These are phyloP conservation scores for Didymella pinodella DNA, from an alignment of 2,329 filamentous ascomycete genomes.

Conservation along the genomic window DNA sequence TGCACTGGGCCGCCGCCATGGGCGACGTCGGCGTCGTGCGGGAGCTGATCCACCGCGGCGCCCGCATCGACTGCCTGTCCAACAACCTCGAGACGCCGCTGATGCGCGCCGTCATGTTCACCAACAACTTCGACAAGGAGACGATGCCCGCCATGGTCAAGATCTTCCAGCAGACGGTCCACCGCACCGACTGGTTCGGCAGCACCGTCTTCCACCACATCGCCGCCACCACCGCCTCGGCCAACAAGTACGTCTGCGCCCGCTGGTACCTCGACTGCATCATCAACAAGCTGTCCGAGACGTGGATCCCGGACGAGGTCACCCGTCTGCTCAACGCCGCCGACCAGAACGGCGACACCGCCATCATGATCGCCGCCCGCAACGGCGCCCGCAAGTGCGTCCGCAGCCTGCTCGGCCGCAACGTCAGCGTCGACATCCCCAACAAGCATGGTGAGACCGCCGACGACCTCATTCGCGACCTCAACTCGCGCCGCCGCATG, in stretches of 20 bases:
- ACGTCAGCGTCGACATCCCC: constrained; percentile 81
- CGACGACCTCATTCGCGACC: constrained; percentile 78
- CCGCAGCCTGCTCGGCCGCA: constrained; percentile 73
- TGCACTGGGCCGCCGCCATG: constrained; percentile 98
- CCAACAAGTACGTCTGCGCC: constrained; percentile 86
- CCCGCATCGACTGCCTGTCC: constrained; percentile 73
- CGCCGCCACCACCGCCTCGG: constrained; percentile 83
- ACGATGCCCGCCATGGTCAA: constrained; percentile 86
- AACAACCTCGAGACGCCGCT: constrained; percentile 80
- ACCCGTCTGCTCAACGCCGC: constrained; percentile 81
- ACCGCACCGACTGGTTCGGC: constrained; percentile 78
- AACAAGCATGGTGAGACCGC: constrained; percentile 85
- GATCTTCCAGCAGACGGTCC: constrained; percentile 82
- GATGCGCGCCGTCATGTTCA: constrained; percentile 94
- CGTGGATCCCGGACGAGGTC: constrained; percentile 76
- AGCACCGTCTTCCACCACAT: constrained; percentile 95
- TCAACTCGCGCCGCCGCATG: constrained; percentile 73
- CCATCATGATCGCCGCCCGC: constrained; percentile 84
- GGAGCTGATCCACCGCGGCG: constrained; percentile 82
- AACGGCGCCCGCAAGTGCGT: constrained; percentile 83
- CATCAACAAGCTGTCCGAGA: constrained; percentile 83
- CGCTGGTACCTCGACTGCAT: constrained; percentile 94
- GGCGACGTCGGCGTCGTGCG: constrained; percentile 91
- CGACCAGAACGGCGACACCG: constrained; percentile 89
- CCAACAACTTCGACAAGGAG: constrained; percentile 94